These are phyloP conservation scores for Ceratocystis cubensis DNA, from an alignment of 2,329 filamentous ascomycete genomes.

Conservation along the genomic window DNA sequence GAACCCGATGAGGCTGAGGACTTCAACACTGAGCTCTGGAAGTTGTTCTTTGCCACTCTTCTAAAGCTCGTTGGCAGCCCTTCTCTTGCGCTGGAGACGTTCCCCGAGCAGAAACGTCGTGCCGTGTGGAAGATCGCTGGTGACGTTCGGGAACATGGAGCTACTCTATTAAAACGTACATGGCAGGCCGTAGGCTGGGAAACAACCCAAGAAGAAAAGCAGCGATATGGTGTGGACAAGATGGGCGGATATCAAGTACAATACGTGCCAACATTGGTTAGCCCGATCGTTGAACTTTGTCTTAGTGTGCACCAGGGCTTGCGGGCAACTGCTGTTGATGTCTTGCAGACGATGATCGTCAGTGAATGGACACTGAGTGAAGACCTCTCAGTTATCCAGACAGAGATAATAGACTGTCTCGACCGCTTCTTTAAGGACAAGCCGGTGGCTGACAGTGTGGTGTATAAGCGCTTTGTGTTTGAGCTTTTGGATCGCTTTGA, in stretches of 20 bases:
- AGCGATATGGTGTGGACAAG: slow-evolving; percentile 63
- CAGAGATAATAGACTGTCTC: slow-evolving; percentile 89
- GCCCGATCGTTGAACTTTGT: slow-evolving; percentile 84
- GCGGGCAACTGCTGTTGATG: slow-evolving; percentile 77
- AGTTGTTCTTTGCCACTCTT: slow-evolving; percentile 78
- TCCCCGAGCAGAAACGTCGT: slow-evolving; percentile 88
- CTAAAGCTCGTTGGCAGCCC: slow-evolving; percentile 82
- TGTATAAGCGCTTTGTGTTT: slow-evolving; percentile 83
- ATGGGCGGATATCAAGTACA: slow-evolving; percentile 97
- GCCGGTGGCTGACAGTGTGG: slow-evolving; percentile 71
- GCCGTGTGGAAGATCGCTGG: slow-evolving; percentile 99
- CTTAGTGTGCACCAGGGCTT: slow-evolving; percentile 90
- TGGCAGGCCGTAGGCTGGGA: slow-evolving; percentile 99
- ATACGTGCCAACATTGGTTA: slow-evolving; percentile 85
- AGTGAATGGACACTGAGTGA: slow-evolving; percentile 96
- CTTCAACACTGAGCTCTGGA: slow-evolving; percentile 92
- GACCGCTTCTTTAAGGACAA: slow-evolving; percentile 84
- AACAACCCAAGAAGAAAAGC: slow-evolving; percentile 63
- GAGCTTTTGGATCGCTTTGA: slow-evolving; percentile 76
- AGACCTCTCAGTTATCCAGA: slow-evolving; percentile 81
- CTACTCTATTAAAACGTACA: slow-evolving; percentile 67
- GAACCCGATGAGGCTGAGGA: slow-evolving; percentile 80
- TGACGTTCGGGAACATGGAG: slow-evolving; percentile 84
- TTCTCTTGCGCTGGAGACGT: slow-evolving; percentile 81
- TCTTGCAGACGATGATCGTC: slow-evolving; percentile 94